Evolutionary conservation across 176 grass and related monocot genomes (phyloP).

Genomic region (Puccinellia tenuiflora): DNA sequence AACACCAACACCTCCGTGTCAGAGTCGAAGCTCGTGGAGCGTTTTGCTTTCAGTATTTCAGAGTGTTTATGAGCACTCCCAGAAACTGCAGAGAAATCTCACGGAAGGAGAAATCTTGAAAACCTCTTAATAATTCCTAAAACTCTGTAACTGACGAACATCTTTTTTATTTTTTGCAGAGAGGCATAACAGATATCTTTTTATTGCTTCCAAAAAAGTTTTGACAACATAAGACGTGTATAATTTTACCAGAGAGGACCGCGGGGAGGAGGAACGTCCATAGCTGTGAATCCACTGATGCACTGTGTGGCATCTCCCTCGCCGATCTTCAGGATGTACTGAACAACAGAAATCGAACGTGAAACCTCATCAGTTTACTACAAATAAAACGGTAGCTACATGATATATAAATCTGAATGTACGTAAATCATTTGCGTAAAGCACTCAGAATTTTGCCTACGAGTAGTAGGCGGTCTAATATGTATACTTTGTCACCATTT

Average conservation of each 20-base stretch:
- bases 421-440: neutral
- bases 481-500: neutral
- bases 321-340: constrained; percentile 72
- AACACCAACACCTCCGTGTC: neutral
- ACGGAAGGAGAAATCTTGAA: neutral
- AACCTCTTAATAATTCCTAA: neutral
- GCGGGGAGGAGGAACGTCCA: constrained; percentile 70
- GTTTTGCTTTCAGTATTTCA: neutral
- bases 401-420: neutral
- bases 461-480: neutral
- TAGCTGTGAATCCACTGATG: constrained; percentile 84
- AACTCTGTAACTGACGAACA: neutral
- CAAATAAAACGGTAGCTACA: neutral
- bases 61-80: neutral
- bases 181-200: neutral
- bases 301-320: constrained; percentile 52
- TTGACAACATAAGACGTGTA: neutral
- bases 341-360: constrained; percentile 7
- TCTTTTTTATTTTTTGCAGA: neutral
- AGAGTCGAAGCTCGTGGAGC: neutral
- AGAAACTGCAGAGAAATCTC: neutral
- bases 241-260: constrained; percentile 74
- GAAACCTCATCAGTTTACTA: neutral
- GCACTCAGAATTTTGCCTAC: neutral
- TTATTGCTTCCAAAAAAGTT: neutral